These are phyloP conservation scores for Sanghuangporus sanghuang DNA, from an alignment of 1,284 basidiomycete species.

Conservation along the genomic window DNA sequence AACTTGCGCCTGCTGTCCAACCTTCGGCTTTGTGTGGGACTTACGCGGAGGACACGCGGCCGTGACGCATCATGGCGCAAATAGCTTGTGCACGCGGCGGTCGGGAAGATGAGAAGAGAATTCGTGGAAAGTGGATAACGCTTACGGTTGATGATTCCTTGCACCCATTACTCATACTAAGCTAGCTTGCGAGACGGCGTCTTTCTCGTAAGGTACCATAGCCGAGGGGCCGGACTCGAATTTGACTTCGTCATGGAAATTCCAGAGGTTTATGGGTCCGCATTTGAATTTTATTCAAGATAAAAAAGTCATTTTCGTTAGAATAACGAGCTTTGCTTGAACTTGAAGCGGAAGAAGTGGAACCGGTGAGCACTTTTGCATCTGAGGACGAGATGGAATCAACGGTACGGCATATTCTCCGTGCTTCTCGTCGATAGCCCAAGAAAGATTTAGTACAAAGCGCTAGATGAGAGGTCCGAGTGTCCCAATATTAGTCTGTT, in stretches of 20 bases:
- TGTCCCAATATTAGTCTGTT: background rate
- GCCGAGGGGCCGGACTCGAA: background rate
- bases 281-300: too few species aligned
- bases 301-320: background rate
- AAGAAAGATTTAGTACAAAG: background rate
- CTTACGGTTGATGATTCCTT: background rate
- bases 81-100: too few species aligned
- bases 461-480: background rate
- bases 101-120: background rate
- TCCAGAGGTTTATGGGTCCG: too few species aligned
- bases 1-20: too few species aligned
- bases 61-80: too few species aligned
- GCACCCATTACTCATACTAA: background rate
- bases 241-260: background rate
- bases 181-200: background rate
- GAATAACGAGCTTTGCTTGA: background rate
- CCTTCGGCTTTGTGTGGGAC: too few species aligned
- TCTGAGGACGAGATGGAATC: background rate
- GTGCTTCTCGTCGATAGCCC: background rate
- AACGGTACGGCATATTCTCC: background rate
- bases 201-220: background rate
- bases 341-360: background rate
- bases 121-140: background rate
- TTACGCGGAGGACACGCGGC: too few species aligned
- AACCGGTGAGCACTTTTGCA: background rate